Conservation (phyloP, 2,329 filamentous ascomycete genomes). For the Escovopsis weberi region DNA sequence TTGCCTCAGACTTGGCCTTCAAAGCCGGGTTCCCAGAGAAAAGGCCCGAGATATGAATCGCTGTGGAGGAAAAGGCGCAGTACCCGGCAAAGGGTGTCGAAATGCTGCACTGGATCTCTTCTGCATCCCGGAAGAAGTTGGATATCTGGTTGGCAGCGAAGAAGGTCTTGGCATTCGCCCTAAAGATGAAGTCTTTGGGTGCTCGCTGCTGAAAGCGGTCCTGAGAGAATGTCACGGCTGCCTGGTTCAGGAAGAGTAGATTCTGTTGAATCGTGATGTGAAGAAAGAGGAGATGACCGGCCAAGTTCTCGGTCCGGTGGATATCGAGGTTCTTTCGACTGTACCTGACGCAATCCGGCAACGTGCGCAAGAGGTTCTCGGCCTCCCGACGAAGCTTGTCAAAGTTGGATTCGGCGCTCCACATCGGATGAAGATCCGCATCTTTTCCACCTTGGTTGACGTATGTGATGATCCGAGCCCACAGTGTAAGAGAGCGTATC, state of each 20-base stretch:
- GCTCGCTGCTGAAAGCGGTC: conserved; percentile 53
- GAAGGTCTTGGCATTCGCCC: conserved; percentile 61
- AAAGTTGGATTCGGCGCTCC: conserved; percentile 69
- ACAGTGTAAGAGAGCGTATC: conserved; percentile 70
- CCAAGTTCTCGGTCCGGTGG: conserved; percentile 71
- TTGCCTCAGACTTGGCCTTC: conserved; percentile 66
- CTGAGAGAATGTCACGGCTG: conserved; percentile 59
- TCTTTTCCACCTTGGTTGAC: conserved; percentile 82
- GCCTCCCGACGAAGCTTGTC: conserved; percentile 54
- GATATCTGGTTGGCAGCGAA: conserved; percentile 80
- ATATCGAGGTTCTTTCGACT: conserved; percentile 68
- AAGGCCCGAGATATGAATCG: conserved; percentile 84
- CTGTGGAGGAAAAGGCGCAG: conserved; percentile 83
- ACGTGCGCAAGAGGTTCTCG: conserved; percentile 50
- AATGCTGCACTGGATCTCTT: conserved; percentile 52
- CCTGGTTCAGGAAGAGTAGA: conserved; percentile 77
- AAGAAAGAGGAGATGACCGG: conserved; percentile 83
- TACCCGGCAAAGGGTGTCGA: conserved; percentile 91
- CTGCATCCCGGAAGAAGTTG: conserved; percentile 63
- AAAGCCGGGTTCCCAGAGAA: conserved; percentile 71
- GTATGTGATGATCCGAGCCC: conserved; percentile 82
- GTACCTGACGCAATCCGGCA: conserved; percentile 63
- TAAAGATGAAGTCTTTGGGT: conserved; percentile 63
- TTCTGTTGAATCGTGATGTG: conserved; percentile 87
- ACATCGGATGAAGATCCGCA: conserved; percentile 61